phyloP scores from a whole-genome alignment of 177 flowering plant genomes.

The Vitis hybrid region DNA sequence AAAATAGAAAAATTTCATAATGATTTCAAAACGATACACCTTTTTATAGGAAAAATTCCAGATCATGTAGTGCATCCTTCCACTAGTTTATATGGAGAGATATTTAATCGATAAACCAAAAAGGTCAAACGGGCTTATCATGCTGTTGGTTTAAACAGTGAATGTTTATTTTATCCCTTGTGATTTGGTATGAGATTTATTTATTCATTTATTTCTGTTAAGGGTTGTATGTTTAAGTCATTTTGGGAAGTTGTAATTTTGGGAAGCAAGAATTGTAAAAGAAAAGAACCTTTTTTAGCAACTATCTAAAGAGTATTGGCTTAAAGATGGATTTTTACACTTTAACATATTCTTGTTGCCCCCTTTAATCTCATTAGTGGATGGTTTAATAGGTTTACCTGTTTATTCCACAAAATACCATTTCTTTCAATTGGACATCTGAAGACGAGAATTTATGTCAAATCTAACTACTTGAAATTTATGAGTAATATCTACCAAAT shows the following conservation, averaged over 20 bases:
- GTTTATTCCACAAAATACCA: not conserved
- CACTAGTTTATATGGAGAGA: not conserved
- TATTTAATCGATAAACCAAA: not conserved
- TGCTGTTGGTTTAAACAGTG: not conserved
- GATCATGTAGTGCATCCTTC: not conserved
- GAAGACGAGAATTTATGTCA: not conserved
- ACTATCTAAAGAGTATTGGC: no score
- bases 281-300: not conserved
- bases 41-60: no score
- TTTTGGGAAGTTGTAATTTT: not conserved
- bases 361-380: no score
- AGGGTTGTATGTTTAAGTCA: not conserved
- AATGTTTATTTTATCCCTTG: not conserved
- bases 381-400: no score
- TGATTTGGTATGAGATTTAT: not conserved
- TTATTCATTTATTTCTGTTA: no score
- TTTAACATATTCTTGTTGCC: no score
- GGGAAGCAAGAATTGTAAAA: not conserved
- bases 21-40: not conserved
- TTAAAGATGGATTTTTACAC: no score
- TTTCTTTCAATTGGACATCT: not conserved
- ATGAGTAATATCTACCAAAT: no score
- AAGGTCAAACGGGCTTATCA: not conserved
- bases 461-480: no score
- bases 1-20: no score